A percentile compares a stretch with the other conserved stretches of the same genome.
These are phyloP conservation scores for Fusarium papillatum DNA, from an alignment of 2,329 filamentous ascomycete genomes.

Conservation along the genomic window DNA sequence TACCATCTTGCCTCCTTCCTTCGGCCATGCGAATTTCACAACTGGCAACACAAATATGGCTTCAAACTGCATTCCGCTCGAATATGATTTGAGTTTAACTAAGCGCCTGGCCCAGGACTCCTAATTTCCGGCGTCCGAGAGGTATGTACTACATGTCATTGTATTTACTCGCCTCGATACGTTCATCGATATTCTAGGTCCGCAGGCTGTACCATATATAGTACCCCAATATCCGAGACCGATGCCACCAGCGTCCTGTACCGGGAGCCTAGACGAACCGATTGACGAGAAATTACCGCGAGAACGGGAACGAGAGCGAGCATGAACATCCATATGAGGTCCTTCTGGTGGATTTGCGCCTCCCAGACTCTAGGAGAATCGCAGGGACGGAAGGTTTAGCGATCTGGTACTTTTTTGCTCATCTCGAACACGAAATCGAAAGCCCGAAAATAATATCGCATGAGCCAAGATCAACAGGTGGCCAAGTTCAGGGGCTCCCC, in stretches of 20 bases:
- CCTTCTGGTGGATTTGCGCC: neutral
- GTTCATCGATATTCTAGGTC: neutral
- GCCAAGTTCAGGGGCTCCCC: neutral
- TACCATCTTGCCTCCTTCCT: neutral
- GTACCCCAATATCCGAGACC: neutral
- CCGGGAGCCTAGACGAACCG: neutral
- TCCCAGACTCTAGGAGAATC: neutral
- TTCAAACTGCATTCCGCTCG: neutral
- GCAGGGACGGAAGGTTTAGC: neutral
- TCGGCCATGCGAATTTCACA: neutral
- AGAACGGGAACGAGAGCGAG: neutral
- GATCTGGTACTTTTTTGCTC: fast-evolving
- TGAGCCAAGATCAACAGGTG: neutral
- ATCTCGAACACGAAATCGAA: neutral
- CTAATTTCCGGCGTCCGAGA: neutral
- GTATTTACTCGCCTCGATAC: neutral
- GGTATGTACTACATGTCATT: neutral
- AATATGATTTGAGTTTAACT: neutral
- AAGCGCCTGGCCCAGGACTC: too few species aligned
- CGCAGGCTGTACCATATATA: too few species aligned
- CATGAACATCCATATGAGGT: neutral
- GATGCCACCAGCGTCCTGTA: neutral
- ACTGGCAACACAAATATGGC: neutral
- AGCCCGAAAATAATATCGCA: neutral
- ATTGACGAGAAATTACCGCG: neutral